Conservation (phyloP, 768 basidiomycete genomes). For the Ramaria sp. region DNA sequence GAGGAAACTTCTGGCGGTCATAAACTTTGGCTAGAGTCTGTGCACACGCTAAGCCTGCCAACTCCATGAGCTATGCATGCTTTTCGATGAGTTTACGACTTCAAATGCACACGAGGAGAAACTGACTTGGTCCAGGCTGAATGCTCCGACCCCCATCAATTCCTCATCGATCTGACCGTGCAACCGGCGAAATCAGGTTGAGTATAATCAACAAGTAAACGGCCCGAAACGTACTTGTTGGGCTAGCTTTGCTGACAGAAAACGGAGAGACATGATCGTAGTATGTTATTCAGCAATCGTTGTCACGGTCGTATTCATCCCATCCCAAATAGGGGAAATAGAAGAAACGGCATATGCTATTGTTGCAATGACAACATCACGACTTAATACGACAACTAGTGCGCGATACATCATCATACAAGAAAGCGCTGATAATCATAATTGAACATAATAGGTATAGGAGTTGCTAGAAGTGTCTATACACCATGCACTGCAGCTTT, state of each 20-base stretch:
- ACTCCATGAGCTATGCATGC: constrained; percentile 72
- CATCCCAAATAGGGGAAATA: neutral
- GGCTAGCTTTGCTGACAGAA: constrained; percentile 60
- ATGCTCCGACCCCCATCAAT: constrained; percentile 88
- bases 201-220: neutral
- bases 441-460: neutral
- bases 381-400: no score
- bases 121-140: constrained; percentile 82
- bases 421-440: neutral
- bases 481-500: neutral
- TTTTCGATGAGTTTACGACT: neutral
- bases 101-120: neutral
- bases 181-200: neutral
- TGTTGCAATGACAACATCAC: neutral
- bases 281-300: no score
- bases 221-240: constrained; percentile 47
- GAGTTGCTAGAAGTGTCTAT: neutral
- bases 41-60: constrained; percentile 91
- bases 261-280: constrained; percentile 51
- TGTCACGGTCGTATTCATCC: no score
- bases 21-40: constrained; percentile 78
- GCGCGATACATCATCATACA: no score
- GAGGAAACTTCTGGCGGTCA: constrained; percentile 49
- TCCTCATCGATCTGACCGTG: constrained; percentile 75
- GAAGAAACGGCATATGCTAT: neutral